Base-by-base conservation (phyloP, 225 moss, liverwort and hornwort species). In the Polytrichum commune region DNA sequence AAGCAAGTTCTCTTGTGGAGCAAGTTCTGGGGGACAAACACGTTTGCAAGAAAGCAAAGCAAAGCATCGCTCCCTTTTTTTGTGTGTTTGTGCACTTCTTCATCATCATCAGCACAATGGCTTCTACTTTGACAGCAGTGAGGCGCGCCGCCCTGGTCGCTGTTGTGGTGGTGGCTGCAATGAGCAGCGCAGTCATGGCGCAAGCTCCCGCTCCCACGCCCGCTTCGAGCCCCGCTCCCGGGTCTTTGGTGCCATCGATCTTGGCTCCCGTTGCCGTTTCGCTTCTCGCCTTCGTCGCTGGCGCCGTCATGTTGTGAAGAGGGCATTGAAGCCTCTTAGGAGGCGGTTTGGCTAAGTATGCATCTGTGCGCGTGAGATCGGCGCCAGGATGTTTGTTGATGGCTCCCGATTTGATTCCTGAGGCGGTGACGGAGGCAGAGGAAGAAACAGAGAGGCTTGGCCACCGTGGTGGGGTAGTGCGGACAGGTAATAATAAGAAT, bases 181-280 rank as follows among this genome's bases (percentile, higher is more conserved):
- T 79, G 79, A 75, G 67, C 19, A 67, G 67, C 30, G 69, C 70
- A 62, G 79, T 75, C 5, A 75, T 33, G 19, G 79, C 79, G 4
- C 67, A 63, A 67, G 78, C 78, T 1, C 0, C 0, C 3, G 32
- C 79, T 0, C 79, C 79, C 0, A 62, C 74, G 8, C 75, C 79
- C 0, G 8, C 71, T 10, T 70, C 79, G 1, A 18, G 54, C 0
- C 54, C 67, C 1, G 75, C 53, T 8, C 70, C 79, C 19, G 25
- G 23, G 0, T 75, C 46, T 6, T 25, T 67, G 35, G 66, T 72
- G 63, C 79, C 79, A 1, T 64, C 79, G 7, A 64, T 79, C 4
- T 53, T 79, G 5, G 79, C 79, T 1, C 79, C 79, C 0, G 71
- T 75, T 61, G 62, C 71, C 24, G 67, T 71, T 9, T 62, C 58